Conservation (phyloP, 2,329 filamentous ascomycete genomes). For the Zasmidium angulare region DNA sequence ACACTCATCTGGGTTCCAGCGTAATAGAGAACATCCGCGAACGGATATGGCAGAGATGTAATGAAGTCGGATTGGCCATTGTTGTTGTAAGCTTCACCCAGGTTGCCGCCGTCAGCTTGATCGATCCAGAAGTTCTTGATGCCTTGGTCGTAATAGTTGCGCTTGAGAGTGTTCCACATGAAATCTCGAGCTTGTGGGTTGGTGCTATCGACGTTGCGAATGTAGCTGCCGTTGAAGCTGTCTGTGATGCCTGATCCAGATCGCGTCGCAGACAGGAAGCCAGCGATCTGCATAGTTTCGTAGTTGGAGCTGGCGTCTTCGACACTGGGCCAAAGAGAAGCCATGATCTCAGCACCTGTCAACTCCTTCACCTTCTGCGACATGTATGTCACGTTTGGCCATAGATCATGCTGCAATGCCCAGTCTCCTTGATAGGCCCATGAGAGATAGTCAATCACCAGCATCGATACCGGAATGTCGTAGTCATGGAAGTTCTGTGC, state of each 20-base stretch:
- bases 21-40: constrained; percentile 32
- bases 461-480: constrained; percentile 33
- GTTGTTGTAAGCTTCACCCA: constrained; percentile 41
- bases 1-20: constrained; percentile 31
- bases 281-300: constrained; percentile 28
- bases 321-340: constrained; percentile 34
- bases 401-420: constrained; percentile 31
- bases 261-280: constrained; percentile 29
- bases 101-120: constrained; percentile 38
- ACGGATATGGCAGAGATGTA: constrained; percentile 32
- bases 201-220: constrained; percentile 35
- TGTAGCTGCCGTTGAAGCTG: constrained; percentile 34
- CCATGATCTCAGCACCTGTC: constrained; percentile 37
- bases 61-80: constrained; percentile 35
- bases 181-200: constrained; percentile 33
- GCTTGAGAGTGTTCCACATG: constrained; percentile 30
- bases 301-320: constrained; percentile 32
- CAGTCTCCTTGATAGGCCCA: constrained; percentile 37
- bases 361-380: constrained; percentile 30
- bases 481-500: constrained; percentile 33
- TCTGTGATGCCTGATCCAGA: constrained; percentile 32
- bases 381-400: constrained; percentile 33
- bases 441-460: constrained; percentile 35
- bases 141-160: constrained; percentile 35
- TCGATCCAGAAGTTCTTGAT: constrained; percentile 39